Evolutionary conservation across 306 rosid genomes (phyloP).

Genomic region (Abrus precatorius): DNA sequence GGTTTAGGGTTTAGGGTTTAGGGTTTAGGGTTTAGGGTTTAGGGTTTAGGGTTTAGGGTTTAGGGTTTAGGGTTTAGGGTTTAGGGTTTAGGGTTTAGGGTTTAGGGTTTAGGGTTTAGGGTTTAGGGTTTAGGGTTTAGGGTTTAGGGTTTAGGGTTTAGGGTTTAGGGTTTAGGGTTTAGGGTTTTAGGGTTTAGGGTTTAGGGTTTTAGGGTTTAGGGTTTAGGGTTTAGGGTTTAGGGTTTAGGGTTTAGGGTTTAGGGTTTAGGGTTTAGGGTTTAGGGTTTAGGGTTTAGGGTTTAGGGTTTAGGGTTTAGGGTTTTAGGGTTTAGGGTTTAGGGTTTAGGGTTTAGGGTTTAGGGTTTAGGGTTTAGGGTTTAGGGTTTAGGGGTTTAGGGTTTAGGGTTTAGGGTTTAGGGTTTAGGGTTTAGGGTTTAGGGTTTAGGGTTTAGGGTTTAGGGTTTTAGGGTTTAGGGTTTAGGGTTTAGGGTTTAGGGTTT

Average conservation of each 20-base stretch:
- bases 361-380: slow-evolving; percentile 13
- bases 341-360: slow-evolving; percentile 24
- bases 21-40: too few relatives aligned
- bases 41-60: too few relatives aligned
- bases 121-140: too few relatives aligned
- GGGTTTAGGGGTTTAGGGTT: slow-evolving; percentile 30
- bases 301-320: slow-evolving; percentile 24
- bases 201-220: not conserved
- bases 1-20: too few relatives aligned
- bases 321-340: slow-evolving; percentile 34
- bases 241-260: slow-evolving; percentile 26
- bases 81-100: too few relatives aligned
- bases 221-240: not conserved
- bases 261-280: slow-evolving; percentile 6
- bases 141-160: slow-evolving; percentile 35
- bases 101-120: too few relatives aligned
- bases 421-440: slow-evolving; percentile 26
- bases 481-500: slow-evolving; percentile 7
- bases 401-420: slow-evolving; percentile 29
- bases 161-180: slow-evolving; percentile 23
- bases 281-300: slow-evolving; percentile 8
- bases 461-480: slow-evolving; percentile 22
- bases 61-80: too few relatives aligned
- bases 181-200: not conserved
- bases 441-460: slow-evolving; percentile 23